Base-by-base conservation (phyloP, 495 filamentous ascomycete genomes). In the Tuber indicum region DNA sequence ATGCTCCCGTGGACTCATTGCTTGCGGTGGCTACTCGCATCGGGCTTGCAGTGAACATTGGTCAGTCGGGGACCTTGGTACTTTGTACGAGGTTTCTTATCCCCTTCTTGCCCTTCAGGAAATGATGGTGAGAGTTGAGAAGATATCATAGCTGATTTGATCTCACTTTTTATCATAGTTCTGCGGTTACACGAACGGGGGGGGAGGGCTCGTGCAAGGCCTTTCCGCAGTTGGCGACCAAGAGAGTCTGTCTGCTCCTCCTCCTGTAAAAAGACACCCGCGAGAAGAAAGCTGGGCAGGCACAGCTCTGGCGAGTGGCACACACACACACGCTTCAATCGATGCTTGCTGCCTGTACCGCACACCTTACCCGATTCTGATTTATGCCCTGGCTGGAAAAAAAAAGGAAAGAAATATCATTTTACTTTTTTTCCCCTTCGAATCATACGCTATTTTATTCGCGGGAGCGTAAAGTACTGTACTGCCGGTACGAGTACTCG, bases 251-350 rank as follows among this genome's bases (percentile, higher is more conserved):
- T 21, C 17, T 21, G 39, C 39, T 41, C 39, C 17, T 21, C 1
- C 39, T 41, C 39, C 3, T 1, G 39, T 41, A 52, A 6, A n/a
- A n/a, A n/a, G 23, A 8, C 10, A 8, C 10, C 58, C 14, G 32
- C 26, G 58, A 66, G 58, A 66, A 66, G 32, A 66, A 66, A 66
- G 58, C 58, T 66, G 58, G 58, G 58, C 58, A 66, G 58, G 58
- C 58, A 66, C 58, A 36, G 14, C 26, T 66, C 58, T 32, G 58
- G 58, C 42, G 2, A 41, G 39, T 41, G 39, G 39, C 39, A 41
- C 58, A 32, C 58, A 62, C 52, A 36, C 26, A 66, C 26, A 17
- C 3, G n/a, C 58, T 66, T 36, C 58, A 36, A 36, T 36, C 58
- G 2, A 36, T 32, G 32, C 26, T 36, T 66, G 58, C 26, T 66